Base-by-base conservation (phyloP, 768 basidiomycete species). In the Phylloporus rhodoxanthus region DNA sequence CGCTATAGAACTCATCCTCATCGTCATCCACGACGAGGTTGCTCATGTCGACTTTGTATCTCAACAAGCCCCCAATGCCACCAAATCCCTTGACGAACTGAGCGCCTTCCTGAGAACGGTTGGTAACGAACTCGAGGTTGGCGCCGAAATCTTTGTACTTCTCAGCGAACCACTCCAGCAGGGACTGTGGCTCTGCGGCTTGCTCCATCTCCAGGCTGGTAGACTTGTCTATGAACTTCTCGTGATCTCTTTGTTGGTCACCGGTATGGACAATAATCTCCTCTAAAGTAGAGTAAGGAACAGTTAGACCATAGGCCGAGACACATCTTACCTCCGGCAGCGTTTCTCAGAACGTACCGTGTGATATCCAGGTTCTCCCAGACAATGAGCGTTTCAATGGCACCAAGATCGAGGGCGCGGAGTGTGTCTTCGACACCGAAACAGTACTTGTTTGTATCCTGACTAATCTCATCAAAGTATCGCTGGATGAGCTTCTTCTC, bases 381-480 rank as follows among this genome's bases (percentile, higher is more conserved):
- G 20, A 99, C 95, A 61, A 99, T 88, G 56, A 99, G 74, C 2
- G 94, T 98, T 72, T 99, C 96, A 38, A 94, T 90, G 14, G 96
- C 85, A 55, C 96, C 96, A 45, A 99, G 81, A 62, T 99, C 96
- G 43, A 99, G 81, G 14, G 87, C 91, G 68, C 95, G 96, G 56
- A 99, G 78, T 1, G 95, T 98, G 65, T 99, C 96, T 14, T 91
- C 91, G 54, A 99, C 82, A 71, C 96, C 96, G 67, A 95, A 98
- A 72, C 94, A 96, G 73, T 95, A 97, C 68, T 85, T 90, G 61
- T 83, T 90, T 30, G 91, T 92, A 63, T 99, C 96, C 66, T 91
- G 89, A 59, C 93, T 95, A 72, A 99, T 99, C 72, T 99, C 96
- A 63, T 98, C 95, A 66, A 99, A 99, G 75, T 97, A 98, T 67